Evolutionary conservation across 2,329 filamentous ascomycete genomes (phyloP).

Genomic region (Pseudogymnoascus verrucosus): DNA sequence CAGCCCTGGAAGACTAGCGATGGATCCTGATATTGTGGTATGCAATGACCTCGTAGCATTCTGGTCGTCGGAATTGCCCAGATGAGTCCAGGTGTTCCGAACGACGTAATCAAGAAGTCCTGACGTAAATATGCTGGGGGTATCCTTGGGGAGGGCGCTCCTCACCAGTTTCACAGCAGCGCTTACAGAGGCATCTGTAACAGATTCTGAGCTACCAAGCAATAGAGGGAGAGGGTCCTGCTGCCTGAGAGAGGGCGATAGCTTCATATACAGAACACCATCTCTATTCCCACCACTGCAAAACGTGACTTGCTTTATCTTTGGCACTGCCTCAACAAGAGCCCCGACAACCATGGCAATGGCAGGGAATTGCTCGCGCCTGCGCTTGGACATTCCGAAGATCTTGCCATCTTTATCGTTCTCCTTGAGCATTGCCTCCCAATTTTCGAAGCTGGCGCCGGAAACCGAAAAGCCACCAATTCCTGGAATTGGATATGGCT

Average conservation of each 20-base stretch:
- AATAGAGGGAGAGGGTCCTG: constrained; percentile 53
- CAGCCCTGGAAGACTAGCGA: constrained; percentile 60
- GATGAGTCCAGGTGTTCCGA: constrained; percentile 43
- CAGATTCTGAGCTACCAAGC: constrained; percentile 28
- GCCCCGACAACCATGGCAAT: constrained; percentile 74
- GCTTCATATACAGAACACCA: constrained; percentile 67
- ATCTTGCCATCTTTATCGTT: constrained; percentile 49
- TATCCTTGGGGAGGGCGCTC: constrained; percentile 22
- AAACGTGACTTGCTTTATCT: constrained; percentile 68
- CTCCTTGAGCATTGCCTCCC: constrained; percentile 41
- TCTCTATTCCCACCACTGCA: constrained; percentile 84
- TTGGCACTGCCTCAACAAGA: constrained; percentile 60
- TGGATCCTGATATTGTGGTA: constrained; percentile 58
- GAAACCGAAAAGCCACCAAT: constrained; percentile 70
- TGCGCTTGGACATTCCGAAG: constrained; percentile 72
- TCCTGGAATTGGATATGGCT: constrained; percentile 75
- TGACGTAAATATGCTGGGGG: constrained; percentile 36
- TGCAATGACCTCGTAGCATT: constrained; percentile 66
- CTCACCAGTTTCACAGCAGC: neutral
- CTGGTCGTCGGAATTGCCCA: constrained; percentile 40
- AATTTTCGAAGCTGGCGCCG: constrained; percentile 50
- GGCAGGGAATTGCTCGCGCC: constrained; percentile 74
- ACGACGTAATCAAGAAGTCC: constrained; percentile 39
- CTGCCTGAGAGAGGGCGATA: constrained; percentile 51
- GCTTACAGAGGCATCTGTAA: constrained; percentile 26